These are phyloP conservation scores for Lavandula angustifolia DNA, from an alignment of 257 asterid species.

Conservation along the genomic window DNA sequence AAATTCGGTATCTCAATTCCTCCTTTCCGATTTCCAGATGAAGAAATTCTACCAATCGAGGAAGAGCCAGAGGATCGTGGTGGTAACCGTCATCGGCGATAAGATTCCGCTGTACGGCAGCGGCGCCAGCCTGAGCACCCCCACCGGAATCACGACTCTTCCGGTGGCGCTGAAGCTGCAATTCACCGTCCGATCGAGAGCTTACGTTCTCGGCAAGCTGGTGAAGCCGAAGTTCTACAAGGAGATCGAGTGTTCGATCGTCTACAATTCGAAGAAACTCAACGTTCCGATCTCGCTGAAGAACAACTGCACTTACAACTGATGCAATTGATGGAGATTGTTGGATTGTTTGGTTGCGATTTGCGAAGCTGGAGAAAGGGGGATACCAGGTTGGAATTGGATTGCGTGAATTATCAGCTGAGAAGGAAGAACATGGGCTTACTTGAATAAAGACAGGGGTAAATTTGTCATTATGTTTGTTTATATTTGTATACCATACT, in stretches of 20 bases:
- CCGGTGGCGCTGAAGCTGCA: slow-evolving; percentile 62
- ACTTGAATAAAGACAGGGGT: slow-evolving; percentile 9
- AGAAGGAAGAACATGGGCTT: slow-evolving; percentile 21
- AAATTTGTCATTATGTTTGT: slow-evolving; percentile 21
- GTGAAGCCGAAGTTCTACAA: slow-evolving; percentile 81
- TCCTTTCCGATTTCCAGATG: slow-evolving; percentile 48
- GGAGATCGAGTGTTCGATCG: slow-evolving; percentile 55
- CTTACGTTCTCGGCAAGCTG: slow-evolving; percentile 75
- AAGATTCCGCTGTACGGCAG: slow-evolving; percentile 82
- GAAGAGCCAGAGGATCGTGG: slow-evolving; percentile 54
- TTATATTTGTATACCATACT: slow-evolving; percentile 12
- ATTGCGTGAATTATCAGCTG: background rate
- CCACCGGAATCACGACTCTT: slow-evolving; percentile 50
- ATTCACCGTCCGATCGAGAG: slow-evolving; percentile 68
- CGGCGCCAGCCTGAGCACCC: slow-evolving; percentile 72
- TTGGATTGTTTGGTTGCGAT: background rate
- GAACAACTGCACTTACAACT: slow-evolving; percentile 63
- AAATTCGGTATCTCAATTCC: background rate
- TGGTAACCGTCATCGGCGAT: slow-evolving; percentile 58
- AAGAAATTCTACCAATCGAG: slow-evolving; percentile 69
- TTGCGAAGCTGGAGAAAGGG: background rate
- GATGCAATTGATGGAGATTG: slow-evolving; percentile 20
- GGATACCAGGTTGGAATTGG: slow-evolving; percentile 22
- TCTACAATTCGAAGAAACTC: slow-evolving; percentile 54
- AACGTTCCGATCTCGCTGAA: slow-evolving; percentile 55